Base-by-base conservation (phyloP, 1,284 basidiomycete species). In the Sporisorium exsertum region DNA sequence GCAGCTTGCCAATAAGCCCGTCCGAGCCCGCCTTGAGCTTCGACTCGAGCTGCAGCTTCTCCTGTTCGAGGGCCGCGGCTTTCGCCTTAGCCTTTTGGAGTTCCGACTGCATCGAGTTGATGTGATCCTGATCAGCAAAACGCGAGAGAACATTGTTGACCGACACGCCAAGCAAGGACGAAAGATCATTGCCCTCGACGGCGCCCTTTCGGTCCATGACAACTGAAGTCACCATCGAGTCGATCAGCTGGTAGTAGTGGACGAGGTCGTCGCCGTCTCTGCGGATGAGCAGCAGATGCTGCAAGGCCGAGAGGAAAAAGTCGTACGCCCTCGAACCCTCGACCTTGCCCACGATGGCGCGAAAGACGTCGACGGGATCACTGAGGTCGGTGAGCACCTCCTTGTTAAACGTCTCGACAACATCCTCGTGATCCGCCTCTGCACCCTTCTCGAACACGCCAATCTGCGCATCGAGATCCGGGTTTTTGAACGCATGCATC, bases 161-260 rank as follows among this genome's bases (percentile, higher is more conserved):
- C 2, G 94, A 95, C 64, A 93, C 91, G 0, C 95, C 95, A 73
- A 97, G 89, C 22, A 95, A 90, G 54, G 91, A 90, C 66, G 94
- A 93, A 29, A 94, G 93, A 55, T 88, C 87, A 45, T 88, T 86
- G 37, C 88, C 87, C 55, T 94, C 89, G n/a, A 83, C 84, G 9
- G 83, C 76, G 79, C 93, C 93, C 86, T 94, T 93, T 57, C 88
- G 87, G 86, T 97, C 94, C 87, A 97, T 90, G 26, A 98, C 95
- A 50, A 99, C 91, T 79, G 95, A 93, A 35, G 94, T 92, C 52
- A 99, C 90, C 54, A 98, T 88, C n/a, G 93, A 92, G 85, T 98
- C 94, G 80, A 99, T 90, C 53, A 99, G 90, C 86, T 95, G 94
- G 86, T 93, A 97, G 86, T 95, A 94, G 79, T 95, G 92, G 35